Evolutionary conservation across 2,329 filamentous ascomycete genomes (phyloP), one percentile per base, ranked within the genome.

Genomic region (Cryphonectria parasitica): DNA sequence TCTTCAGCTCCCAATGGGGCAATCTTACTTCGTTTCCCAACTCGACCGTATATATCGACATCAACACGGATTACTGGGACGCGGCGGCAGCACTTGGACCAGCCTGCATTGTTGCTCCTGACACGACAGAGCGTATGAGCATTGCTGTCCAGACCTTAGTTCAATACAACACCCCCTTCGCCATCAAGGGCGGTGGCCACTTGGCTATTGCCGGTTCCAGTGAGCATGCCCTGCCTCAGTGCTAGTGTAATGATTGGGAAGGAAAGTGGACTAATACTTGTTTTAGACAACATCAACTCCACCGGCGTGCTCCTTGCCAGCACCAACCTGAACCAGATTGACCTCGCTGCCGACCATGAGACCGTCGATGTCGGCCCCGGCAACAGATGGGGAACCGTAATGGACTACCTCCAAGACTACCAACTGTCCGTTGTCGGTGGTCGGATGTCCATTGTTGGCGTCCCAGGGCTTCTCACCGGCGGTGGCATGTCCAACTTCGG

Each of bases 291-390:
- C 69, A 76, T 77, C 54, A 74, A 76, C 43, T 74, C 75, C 19
- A 65, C 71, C 25, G 76, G 78, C n/a, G 74, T 79, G 49, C 73
- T 79, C 0, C 78, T 85, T 61, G 81, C 81, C 69, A 76, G 85
- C 41, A 77, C 77, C 41, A 71, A 75, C 43, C 60, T 81, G 19
- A 77, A 78, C 52, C 72, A 75, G 25, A 74, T 80, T n/a, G 68
- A 73, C 36, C 67, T 79, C 7, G 77, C 77, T 10, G 69, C 69
- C 1, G 79, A 80, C 61, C 73, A 73, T 66, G 72, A 69, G 17
- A 77, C 77, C 19, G 76, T 77, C 34, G 75, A 73, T 17, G 74
- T 81, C 7, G 80, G 79, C 5, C 74, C 78, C 25, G 79, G 78
- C 28, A 74, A 74, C 58, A 74, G 74, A 45, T 79, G 79, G 75